Conservation (phyloP, 805 yeast species). For the Pichia exigua region DNA sequence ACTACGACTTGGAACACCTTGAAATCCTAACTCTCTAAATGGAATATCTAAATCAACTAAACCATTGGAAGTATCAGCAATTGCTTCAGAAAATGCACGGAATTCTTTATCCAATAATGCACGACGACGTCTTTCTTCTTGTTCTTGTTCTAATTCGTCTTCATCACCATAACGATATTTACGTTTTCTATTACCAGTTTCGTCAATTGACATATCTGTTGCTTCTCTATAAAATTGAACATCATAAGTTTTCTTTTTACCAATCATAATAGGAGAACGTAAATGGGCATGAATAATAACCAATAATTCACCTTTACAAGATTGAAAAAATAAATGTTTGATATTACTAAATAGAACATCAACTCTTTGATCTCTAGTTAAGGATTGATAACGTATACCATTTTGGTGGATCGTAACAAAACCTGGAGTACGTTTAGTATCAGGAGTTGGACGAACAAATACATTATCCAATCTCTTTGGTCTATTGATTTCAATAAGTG, state of each 20-base stretch:
- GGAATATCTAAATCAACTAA: conserved; percentile 85
- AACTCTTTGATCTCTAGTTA: conserved; percentile 78
- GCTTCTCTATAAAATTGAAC: conserved; percentile 97
- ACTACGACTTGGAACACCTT: conserved; percentile 94
- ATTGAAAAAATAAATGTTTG: conserved; percentile 90
- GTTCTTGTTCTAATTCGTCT: conserved; percentile 97
- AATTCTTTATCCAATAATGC: conserved; percentile 88
- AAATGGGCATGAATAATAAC: conserved; percentile 90
- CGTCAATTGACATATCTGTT: conserved; percentile 91
- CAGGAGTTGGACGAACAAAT: conserved; percentile 92
- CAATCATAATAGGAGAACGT: conserved; percentile 88
- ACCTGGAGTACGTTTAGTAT: conserved; percentile 93
- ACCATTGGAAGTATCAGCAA: conserved; percentile 82
- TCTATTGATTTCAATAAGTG: conserved; percentile 73
- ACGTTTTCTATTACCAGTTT: conserved; percentile 91
- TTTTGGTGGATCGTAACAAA: conserved; percentile 86
- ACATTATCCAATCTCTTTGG: conserved; percentile 83
- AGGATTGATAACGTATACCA: conserved; percentile 89
- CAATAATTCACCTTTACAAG: conserved; percentile 89
- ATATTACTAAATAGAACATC: conserved; percentile 87
- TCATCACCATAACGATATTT: conserved; percentile 90
- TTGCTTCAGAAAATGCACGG: conserved; percentile 78
- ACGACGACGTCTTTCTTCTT: conserved; percentile 92
- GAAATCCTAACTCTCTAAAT: conserved; percentile 92
- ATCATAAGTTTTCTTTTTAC: conserved; percentile 91